Percentiles rank a stretch among this genome's conserved stretches.
Conservation (phyloP, 2,329 filamentous ascomycete species). For the Daldinia eschscholtzii region DNA sequence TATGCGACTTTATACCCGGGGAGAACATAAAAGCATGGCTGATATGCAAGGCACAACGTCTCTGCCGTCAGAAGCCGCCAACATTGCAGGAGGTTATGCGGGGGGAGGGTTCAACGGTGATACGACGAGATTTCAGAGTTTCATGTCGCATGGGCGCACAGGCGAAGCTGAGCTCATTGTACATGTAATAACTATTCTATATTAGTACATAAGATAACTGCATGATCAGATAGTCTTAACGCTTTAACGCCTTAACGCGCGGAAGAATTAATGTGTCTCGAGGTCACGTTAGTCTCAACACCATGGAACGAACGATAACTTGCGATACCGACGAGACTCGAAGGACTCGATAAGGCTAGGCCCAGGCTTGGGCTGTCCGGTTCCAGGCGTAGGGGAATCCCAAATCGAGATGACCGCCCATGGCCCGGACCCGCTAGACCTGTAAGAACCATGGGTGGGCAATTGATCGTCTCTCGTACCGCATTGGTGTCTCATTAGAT, state of each 20-base stretch:
- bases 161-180: conserved; percentile 11
- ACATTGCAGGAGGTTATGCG: conserved; percentile 42
- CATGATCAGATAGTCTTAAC: not conserved
- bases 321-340: conserved; percentile 27
- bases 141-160: conserved; percentile 36
- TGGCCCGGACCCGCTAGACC: conserved; percentile 38
- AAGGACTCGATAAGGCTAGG: conserved; percentile 28
- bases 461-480: conserved; percentile 13
- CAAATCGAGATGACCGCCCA: conserved; percentile 35
- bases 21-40: conserved; percentile 21
- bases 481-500: conserved; percentile 7
- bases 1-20: conserved; percentile 6
- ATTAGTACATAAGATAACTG: no score
- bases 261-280: conserved; percentile 36
- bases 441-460: conserved; percentile 18
- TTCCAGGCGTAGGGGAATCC: conserved; percentile 29
- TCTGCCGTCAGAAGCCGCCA: conserved; percentile 27
- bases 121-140: conserved; percentile 37
- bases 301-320: conserved; percentile 34
- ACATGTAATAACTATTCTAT: not conserved
- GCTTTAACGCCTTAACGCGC: conserved; percentile 23
- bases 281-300: conserved; percentile 35
- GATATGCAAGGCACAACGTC: conserved; percentile 30
- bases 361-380: conserved; percentile 5
- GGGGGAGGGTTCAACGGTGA: conserved; percentile 37